These are phyloP conservation scores for Alternaria sp. DNA, from an alignment of 2,329 filamentous ascomycete genomes.

Conservation along the genomic window DNA sequence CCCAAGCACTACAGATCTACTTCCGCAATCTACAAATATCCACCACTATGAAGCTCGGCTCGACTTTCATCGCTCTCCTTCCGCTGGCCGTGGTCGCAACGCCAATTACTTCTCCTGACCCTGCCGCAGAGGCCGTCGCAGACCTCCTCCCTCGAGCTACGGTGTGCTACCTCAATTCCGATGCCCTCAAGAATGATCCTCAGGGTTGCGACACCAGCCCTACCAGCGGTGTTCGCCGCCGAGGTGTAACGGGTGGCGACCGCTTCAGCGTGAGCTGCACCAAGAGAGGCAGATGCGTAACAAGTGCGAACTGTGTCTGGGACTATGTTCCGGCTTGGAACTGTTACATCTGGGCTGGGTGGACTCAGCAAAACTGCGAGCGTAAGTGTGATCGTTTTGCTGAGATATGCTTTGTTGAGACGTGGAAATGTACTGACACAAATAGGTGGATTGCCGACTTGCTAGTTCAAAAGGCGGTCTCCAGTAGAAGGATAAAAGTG, in stretches of 20 bases:
- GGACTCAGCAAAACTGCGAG: constrained; percentile 1
- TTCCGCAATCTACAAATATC: background rate
- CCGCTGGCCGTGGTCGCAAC: background rate
- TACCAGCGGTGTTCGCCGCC: background rate
- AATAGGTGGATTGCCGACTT: background rate
- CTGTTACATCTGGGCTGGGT: constrained; percentile 6
- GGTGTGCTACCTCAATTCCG: background rate
- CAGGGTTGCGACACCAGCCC: constrained; percentile 2
- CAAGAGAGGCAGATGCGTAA: background rate
- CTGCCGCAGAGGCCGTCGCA: background rate
- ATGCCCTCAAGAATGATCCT: background rate
- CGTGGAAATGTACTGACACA: background rate
- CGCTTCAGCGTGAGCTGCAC: constrained; percentile 1
- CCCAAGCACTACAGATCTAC: background rate
- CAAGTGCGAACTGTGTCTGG: background rate
- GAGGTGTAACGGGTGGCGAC: background rate
- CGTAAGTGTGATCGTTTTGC: background rate
- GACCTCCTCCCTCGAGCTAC: background rate
- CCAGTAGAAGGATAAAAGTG: background rate
- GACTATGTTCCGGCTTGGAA: constrained; percentile 1
- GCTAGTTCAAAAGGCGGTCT: background rate
- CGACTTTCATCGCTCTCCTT: background rate
- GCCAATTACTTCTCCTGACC: background rate
- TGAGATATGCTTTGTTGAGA: background rate
- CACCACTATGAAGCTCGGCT: background rate